Base-by-base conservation (phyloP, 164 flowering plant genomes). In the Umbilicus rupestris region DNA sequence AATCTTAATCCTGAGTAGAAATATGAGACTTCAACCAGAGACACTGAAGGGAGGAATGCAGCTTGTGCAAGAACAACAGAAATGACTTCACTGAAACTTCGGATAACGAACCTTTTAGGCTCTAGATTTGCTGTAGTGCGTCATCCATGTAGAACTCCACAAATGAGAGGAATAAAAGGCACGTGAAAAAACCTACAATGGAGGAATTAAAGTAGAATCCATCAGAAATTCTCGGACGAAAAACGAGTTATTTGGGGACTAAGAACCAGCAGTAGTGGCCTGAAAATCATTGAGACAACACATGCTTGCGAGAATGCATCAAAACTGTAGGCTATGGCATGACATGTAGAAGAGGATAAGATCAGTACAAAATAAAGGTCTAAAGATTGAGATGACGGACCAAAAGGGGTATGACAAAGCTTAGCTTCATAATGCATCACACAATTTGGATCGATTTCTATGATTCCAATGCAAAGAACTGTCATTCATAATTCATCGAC, bases 311-410 rank as follows among this genome's bases (percentile, higher is more conserved):
- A 55, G 60, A 55, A 24, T 16, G 11, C 33, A 55, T 17, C 31
- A 55, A 55, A 28, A n/a, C 60, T 55, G 33, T 55, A 55, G 31
- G 60, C 60, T 55, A 28, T n/a, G 33, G 10, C 60, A 55, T 55
- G 60, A 14, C 19, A 55, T 28, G 60, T 28, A 26, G 60, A 55
- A 26, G 33, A 26, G 60, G 60, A 55, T 55, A 55, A 55, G 60
- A 55, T 55, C 19, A 14, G 2, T 55, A 55, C 60, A 26, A 55
- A 28, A n/a, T n/a, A 55, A 26, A 55, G 60, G 33, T 30, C 60
- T 55, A 55, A 55, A 55, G 60, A 55, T 28, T 3, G 60, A 55
- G 33, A 26, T 55, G 60, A 55, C 28, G 33, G 31, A 55, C 28
- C 60, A 55, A 29, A 55, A 55, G 60, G 17, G 33, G 33, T 12